phyloP scores from a whole-genome alignment of 148 eudicot species.

The Mesembryanthemum crystallinum region DNA sequence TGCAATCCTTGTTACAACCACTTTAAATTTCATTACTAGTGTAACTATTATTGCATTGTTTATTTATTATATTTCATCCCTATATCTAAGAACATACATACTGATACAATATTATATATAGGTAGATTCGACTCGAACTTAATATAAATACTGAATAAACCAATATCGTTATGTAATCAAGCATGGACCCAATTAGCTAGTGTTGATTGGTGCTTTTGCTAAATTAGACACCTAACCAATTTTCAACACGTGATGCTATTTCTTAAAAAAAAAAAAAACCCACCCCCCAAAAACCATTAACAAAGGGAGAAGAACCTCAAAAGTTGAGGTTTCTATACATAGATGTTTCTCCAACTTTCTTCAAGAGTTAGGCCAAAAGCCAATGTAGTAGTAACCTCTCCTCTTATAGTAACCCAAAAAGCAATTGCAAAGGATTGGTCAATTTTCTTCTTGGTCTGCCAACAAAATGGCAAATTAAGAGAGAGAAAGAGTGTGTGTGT shows the following conservation, averaged over 20 bases:
- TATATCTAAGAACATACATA: too few species aligned
- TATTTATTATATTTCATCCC: too few species aligned
- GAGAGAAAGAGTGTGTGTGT: not conserved
- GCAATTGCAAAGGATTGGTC: slow-evolving; percentile 24
- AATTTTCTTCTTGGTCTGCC: slow-evolving; percentile 23
- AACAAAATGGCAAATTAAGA: slow-evolving; percentile 16
- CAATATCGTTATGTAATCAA: too few species aligned
- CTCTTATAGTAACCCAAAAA: slow-evolving; percentile 20
- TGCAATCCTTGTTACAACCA: too few species aligned
- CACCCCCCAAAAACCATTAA: not conserved
- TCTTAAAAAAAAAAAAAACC: too few species aligned
- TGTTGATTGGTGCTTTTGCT: not conserved
- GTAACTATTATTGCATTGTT: too few species aligned
- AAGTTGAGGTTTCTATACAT: not conserved
- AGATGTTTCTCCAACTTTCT: slow-evolving; percentile 4
- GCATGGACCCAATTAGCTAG: not conserved
- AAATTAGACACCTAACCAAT: not conserved
- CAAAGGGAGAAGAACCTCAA: not conserved
- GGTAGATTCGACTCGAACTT: too few species aligned
- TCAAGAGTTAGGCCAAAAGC: slow-evolving; percentile 20
- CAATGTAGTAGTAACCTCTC: not conserved
- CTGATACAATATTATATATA: too few species aligned
- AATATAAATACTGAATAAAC: too few species aligned
- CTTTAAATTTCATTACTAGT: too few species aligned
- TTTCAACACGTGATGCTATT: not conserved